phyloP scores from a whole-genome alignment of 805 yeast species.

The Spencermartinsiella europaea region DNA sequence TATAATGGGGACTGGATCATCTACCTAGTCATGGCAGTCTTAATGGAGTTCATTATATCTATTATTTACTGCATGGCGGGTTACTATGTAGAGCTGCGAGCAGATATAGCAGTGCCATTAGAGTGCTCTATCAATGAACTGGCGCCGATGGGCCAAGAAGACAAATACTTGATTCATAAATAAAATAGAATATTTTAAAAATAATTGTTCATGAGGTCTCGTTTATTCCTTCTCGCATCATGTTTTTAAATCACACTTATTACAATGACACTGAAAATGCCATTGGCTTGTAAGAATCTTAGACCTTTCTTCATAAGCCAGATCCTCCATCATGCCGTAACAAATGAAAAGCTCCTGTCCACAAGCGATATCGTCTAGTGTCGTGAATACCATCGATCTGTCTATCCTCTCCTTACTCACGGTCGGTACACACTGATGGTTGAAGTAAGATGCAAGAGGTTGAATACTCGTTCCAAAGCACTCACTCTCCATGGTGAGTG shows the following conservation, averaged over 20 bases:
- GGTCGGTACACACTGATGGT: constrained; percentile 60
- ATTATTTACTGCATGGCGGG: constrained; percentile 13
- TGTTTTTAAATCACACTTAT: constrained; percentile 33
- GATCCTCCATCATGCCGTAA: constrained; percentile 49
- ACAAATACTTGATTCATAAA: not conserved
- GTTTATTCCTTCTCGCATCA: too few relatives aligned
- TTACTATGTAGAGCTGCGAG: constrained; percentile 6
- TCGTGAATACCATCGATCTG: constrained; percentile 39
- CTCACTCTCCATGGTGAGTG: constrained; percentile 36
- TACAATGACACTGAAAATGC: constrained; percentile 57
- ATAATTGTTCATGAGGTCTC: too few relatives aligned
- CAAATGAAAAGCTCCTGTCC: constrained; percentile 55
- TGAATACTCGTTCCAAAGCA: constrained; percentile 56
- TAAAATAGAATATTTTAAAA: not conserved
- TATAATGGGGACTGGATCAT: constrained; percentile 38
- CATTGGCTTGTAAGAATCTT: constrained; percentile 44
- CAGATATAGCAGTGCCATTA: not conserved
- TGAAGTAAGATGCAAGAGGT: constrained; percentile 63
- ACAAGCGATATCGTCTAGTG: constrained; percentile 36
- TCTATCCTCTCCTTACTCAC: constrained; percentile 41
- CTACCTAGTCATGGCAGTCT: constrained; percentile 76
- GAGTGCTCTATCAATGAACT: not conserved
- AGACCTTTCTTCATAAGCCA: constrained; percentile 39
- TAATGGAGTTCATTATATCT: constrained; percentile 77
- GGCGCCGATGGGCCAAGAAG: not conserved